Evolutionary conservation across 2,329 filamentous ascomycete genomes (phyloP).

Genomic region (Fonsecaea multimorphosa): DNA sequence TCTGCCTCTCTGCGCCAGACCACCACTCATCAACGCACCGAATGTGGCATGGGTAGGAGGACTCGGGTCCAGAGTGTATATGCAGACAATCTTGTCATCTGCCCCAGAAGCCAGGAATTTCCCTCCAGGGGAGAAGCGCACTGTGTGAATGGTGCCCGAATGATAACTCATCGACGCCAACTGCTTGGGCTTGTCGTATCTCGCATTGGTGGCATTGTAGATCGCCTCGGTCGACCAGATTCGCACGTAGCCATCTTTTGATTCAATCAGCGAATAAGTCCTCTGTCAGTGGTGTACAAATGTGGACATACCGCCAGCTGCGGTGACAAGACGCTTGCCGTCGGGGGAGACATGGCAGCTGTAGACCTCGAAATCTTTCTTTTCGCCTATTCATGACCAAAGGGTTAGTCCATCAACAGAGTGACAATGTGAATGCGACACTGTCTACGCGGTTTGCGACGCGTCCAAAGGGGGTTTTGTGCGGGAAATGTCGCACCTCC

Average conservation of each 20-base stretch:
- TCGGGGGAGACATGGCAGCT: slow-evolving; percentile 97
- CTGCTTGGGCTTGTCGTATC: slow-evolving; percentile 82
- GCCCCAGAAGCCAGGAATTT: slow-evolving; percentile 96
- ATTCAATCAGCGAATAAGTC: background rate
- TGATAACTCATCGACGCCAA: slow-evolving; percentile 98
- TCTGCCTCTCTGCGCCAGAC: slow-evolving; percentile 12
- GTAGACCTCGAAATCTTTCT: slow-evolving; percentile 98
- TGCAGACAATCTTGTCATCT: slow-evolving; percentile 98
- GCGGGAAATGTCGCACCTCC: slow-evolving; percentile 65
- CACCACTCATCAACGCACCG: slow-evolving; percentile 59
- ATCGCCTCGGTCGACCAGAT: slow-evolving; percentile 98
- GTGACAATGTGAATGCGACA: slow-evolving; percentile 17
- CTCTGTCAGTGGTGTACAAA: background rate
- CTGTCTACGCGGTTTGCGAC: slow-evolving; percentile 34
- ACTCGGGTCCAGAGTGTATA: slow-evolving; percentile 87
- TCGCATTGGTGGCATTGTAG: slow-evolving; percentile 74
- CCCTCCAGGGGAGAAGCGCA: slow-evolving; percentile 93
- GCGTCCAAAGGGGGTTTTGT: slow-evolving; percentile 23
- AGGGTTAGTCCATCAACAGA: slow-evolving; percentile 15
- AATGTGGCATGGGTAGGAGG: slow-evolving; percentile 80
- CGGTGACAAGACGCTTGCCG: slow-evolving; percentile 87
- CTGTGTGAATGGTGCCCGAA: slow-evolving; percentile 94
- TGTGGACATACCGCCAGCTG: slow-evolving; percentile 75
- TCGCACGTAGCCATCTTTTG: slow-evolving; percentile 88
- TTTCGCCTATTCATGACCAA: slow-evolving; percentile 69